Evolutionary conservation across 169 alveolate genomes (phyloP).

Genomic region (Eimeria mitis): DNA sequence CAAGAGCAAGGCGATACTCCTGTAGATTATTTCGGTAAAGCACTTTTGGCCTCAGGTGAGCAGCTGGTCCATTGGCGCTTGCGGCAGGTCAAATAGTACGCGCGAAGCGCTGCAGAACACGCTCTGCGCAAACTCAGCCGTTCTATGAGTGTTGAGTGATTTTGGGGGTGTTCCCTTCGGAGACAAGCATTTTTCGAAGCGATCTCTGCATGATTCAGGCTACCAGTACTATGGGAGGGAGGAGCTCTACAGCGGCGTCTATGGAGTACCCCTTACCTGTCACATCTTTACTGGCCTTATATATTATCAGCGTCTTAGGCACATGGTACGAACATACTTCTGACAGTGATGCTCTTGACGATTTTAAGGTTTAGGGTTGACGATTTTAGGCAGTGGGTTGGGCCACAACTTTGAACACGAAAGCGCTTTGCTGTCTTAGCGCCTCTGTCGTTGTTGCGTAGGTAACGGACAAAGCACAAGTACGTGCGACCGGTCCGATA

Average conservation of each 20-base stretch:
- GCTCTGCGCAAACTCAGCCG: background rate
- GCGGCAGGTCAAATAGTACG: background rate
- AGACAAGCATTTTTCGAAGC: background rate
- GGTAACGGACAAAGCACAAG: slow-evolving; percentile 96
- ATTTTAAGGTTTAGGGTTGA: no score
- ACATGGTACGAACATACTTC: slow-evolving; percentile 97
- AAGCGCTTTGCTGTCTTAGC: background rate
- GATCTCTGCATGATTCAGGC: slow-evolving; percentile 88
- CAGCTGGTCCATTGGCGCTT: background rate
- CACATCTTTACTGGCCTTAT: slow-evolving; percentile 99
- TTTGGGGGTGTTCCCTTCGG: background rate
- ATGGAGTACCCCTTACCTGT: slow-evolving; percentile 98
- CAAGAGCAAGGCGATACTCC: slow-evolving; percentile 81
- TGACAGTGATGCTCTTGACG: background rate
- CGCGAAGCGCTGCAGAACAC: background rate
- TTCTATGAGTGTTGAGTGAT: background rate
- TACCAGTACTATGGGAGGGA: slow-evolving; percentile 99
- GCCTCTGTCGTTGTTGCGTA: background rate
- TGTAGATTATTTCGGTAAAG: slow-evolving; percentile 89
- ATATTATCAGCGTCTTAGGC: slow-evolving; percentile 99
- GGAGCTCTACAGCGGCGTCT: slow-evolving; percentile 98
- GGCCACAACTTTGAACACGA: background rate
- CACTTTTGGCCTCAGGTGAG: slow-evolving; percentile 80
- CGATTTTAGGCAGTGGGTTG: no score
- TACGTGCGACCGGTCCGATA: slow-evolving; percentile 99